Base-by-base conservation (phyloP, 495 filamentous ascomycete genomes). In the Aspergillus sclerotioniger region DNA sequence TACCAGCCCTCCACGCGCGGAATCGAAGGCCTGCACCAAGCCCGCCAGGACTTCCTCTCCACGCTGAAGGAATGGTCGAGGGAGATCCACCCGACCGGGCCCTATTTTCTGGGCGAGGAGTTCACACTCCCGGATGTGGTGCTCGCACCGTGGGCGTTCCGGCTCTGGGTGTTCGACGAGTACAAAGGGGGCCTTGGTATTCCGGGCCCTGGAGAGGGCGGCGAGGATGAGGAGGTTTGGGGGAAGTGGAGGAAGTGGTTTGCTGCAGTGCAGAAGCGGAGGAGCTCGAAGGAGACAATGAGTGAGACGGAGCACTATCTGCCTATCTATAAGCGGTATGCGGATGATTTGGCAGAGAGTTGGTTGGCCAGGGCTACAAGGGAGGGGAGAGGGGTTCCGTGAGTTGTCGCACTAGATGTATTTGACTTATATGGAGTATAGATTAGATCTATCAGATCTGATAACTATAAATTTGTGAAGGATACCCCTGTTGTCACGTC, bases 161-260 rank as follows among this genome's bases (percentile, higher is more conserved):
- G 87, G 48, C 62, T 90, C 53, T 90, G 84, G 73, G 73, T 88
- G 32, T 86, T 90, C 63, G 86, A 90, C 66, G 76, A 88, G 54
- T 90, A 84, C 58, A 90, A 91, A 63, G 85, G 82, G 1, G 87
- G 84, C 0, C 57, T 83, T 19, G 81, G 81, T 0, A 75, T 90
- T 35, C 85, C 85, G 3, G 75, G 75, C 1, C 54, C 75, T 56
- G 70, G 79, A 51, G 37, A 68, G 57, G 78, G 74, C 19, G 80
- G 78, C 0, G 56, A 71, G 15, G 79, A 84, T 59, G 81, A 86
- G 47, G 62, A 63, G 52, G 65, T 76, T 19, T 90, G 85, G 87
- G 63, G 53, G 29, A 71, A 85, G 50, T 92, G 83, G 83, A 74
- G 79, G 53, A 73, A 65, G 53, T 91, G 85, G 86, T 57, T 81